phyloP scores from a whole-genome alignment of 2,329 filamentous ascomycete species.

The Lecanicillium sp. region DNA sequence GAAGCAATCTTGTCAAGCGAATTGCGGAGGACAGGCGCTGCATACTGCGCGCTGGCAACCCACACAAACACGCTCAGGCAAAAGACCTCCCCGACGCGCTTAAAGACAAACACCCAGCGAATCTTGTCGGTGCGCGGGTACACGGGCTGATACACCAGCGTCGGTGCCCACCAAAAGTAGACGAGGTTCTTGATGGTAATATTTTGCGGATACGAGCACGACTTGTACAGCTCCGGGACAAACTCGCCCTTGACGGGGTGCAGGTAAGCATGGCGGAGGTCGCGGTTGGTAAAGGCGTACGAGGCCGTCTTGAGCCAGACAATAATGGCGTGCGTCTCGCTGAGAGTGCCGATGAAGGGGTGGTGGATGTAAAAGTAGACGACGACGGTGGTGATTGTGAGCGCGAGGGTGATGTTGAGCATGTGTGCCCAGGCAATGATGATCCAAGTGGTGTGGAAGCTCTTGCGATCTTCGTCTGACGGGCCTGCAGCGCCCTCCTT shows the following conservation, averaged over 20 bases:
- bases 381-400: slow-evolving; percentile 71
- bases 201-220: slow-evolving; percentile 83
- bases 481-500: slow-evolving; percentile 37
- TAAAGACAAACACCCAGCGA: slow-evolving; percentile 80
- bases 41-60: slow-evolving; percentile 91
- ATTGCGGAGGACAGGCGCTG: slow-evolving; percentile 80
- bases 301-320: slow-evolving; percentile 95
- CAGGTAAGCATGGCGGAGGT: slow-evolving; percentile 83
- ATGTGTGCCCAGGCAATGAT: slow-evolving; percentile 73
- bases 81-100: slow-evolving; percentile 70
- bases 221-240: slow-evolving; percentile 72
- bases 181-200: slow-evolving; percentile 80
- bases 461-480: slow-evolving; percentile 51
- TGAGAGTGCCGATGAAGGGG: slow-evolving; percentile 84
- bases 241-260: slow-evolving; percentile 62
- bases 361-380: slow-evolving; percentile 92
- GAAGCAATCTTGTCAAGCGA: slow-evolving; percentile 79
- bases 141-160: slow-evolving; percentile 90
- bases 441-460: slow-evolving; percentile 70
- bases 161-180: slow-evolving; percentile 98
- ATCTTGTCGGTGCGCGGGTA: slow-evolving; percentile 80
- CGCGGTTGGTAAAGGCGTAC: slow-evolving; percentile 93
- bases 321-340: slow-evolving; percentile 84
- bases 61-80: slow-evolving; percentile 84
- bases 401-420: slow-evolving; percentile 73